A percentile compares a stretch with the other conserved stretches of the same genome.
Evolutionary conservation across 1,284 basidiomycete genomes (phyloP).

Genomic region (Boletellus sp.): DNA sequence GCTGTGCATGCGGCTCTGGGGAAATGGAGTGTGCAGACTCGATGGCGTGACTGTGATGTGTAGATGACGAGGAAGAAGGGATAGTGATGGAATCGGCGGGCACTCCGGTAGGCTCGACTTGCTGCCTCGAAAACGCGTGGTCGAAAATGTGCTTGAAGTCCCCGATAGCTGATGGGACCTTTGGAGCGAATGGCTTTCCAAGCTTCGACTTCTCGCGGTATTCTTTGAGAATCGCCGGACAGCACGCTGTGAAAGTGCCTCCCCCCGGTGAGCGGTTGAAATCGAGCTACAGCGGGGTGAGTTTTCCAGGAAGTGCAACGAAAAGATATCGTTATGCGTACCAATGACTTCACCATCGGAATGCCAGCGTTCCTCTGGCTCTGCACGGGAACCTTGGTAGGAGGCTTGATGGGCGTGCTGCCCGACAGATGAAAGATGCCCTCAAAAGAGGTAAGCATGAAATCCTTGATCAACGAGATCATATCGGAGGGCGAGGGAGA

Average conservation of each 20-base stretch:
- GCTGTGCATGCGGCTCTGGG: conserved; percentile 11
- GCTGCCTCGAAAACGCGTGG: no score
- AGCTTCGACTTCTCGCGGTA: conserved; percentile 1
- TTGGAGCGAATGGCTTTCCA: conserved; percentile 1
- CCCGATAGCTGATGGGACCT: conserved; percentile 5
- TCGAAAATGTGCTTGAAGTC: background rate
- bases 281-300: conserved; percentile 2
- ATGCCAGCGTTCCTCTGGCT: no score
- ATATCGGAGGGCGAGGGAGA: background rate
- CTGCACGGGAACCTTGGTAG: background rate
- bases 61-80: background rate
- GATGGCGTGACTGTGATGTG: no score
- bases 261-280: conserved; percentile 3
- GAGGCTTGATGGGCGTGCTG: no score
- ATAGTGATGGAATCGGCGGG: background rate
- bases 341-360: no score
- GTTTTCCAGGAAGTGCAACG: background rate
- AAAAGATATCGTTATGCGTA: background rate
- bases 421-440: conserved; percentile 7
- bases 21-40: no score
- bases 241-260: conserved; percentile 1
- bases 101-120: no score
- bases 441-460: conserved; percentile 8
- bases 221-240: background rate
- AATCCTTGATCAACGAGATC: conserved; percentile 13